phyloP scores from a whole-genome alignment of 2,329 filamentous ascomycete genomes.

The Raffaelea arxii region DNA sequence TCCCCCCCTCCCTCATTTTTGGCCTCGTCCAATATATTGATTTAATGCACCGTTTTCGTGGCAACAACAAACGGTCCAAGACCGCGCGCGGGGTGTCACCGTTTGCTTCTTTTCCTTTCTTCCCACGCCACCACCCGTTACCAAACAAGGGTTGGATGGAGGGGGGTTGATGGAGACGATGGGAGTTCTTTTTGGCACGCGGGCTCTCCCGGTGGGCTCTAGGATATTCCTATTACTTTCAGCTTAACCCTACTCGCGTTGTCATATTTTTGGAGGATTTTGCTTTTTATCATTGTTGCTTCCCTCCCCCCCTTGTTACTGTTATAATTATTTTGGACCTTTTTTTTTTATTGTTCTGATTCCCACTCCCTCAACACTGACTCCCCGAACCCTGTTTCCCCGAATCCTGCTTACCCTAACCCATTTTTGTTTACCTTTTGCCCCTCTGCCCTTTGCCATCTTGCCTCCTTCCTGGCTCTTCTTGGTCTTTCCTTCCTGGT shows the following conservation, averaged over 20 bases:
- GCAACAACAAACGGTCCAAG: neutral
- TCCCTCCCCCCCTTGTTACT: neutral
- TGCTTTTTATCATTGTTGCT: neutral
- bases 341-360: neutral
- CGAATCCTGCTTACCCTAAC: neutral
- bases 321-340: neutral
- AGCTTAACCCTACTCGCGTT: neutral
- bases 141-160: conserved; percentile 7
- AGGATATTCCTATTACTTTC: neutral
- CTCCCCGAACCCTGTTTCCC: no score
- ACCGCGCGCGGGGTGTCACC: neutral
- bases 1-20: no score
- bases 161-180: neutral
- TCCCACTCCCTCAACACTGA: no score
- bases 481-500: neutral
- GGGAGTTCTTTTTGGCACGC: conserved; percentile 3
- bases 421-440: neutral
- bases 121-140: neutral
- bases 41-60: no score
- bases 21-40: no score
- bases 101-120: neutral
- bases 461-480: neutral
- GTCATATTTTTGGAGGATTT: neutral
- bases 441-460: no score
- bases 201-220: conserved; percentile 7